phyloP scores from a whole-genome alignment of 148 eudicot genomes.

The Cornus suecica region DNA sequence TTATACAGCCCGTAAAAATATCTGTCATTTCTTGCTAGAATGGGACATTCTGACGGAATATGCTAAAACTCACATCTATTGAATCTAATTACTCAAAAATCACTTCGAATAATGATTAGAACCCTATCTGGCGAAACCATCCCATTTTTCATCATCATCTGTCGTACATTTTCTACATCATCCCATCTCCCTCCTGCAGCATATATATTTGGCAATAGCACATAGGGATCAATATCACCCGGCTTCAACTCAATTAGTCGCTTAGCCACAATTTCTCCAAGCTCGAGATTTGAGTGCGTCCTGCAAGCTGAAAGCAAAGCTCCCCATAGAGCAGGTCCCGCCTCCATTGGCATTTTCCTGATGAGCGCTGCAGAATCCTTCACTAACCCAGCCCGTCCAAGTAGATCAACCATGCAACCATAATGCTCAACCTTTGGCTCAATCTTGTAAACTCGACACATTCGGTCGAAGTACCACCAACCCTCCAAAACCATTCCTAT shows the following conservation, averaged over 20 bases:
- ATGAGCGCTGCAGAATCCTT: conserved; percentile 36
- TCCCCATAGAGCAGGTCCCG: conserved; percentile 46
- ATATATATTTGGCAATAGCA: neutral
- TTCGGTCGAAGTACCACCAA: conserved; percentile 60
- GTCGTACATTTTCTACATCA: neutral
- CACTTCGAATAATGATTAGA: neutral
- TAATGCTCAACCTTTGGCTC: conserved; percentile 57
- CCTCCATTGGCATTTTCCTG: conserved; percentile 30
- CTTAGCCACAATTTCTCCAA: conserved; percentile 24
- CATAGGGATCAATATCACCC: neutral
- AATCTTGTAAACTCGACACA: conserved; percentile 45
- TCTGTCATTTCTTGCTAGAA: too few relatives aligned
- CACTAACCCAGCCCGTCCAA: conserved; percentile 42
- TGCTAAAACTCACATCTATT: too few relatives aligned
- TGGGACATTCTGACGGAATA: too few relatives aligned
- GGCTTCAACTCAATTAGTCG: neutral
- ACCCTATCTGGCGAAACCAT: neutral
- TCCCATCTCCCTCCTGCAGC: neutral
- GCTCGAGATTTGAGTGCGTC: conserved; percentile 38
- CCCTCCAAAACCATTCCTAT: conserved; percentile 58
- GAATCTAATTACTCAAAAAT: too few relatives aligned
- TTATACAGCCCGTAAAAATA: too few relatives aligned
- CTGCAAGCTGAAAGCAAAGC: conserved; percentile 57
- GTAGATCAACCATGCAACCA: conserved; percentile 61
- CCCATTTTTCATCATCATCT: neutral